phyloP scores from a whole-genome alignment of 2,329 filamentous ascomycete species.

The Paramyrothecium sp. region DNA sequence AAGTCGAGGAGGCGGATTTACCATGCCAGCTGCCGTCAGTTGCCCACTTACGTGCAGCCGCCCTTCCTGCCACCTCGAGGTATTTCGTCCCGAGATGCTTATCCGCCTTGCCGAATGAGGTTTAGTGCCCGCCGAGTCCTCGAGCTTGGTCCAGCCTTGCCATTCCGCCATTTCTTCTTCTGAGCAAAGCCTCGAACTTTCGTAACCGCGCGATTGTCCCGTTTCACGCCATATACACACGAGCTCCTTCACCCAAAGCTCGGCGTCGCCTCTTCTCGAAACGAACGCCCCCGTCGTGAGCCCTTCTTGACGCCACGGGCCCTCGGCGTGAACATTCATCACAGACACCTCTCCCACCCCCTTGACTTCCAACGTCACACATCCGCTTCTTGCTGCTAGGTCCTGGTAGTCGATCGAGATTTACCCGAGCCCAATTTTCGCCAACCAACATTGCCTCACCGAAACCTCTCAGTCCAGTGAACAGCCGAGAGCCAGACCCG shows the following conservation, averaged over 20 bases:
- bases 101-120: not conserved
- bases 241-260: too few relatives aligned
- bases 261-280: too few relatives aligned
- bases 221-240: too few relatives aligned
- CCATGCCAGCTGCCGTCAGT: not conserved
- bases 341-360: too few relatives aligned
- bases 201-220: too few relatives aligned
- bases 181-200: not conserved
- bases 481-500: not conserved
- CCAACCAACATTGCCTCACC: not conserved
- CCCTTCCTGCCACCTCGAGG: not conserved
- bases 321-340: too few relatives aligned
- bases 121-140: not conserved
- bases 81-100: not conserved
- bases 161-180: not conserved
- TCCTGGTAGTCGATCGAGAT: not conserved
- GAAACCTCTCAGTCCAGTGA: not conserved
- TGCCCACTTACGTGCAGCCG: not conserved
- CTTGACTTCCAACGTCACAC: not conserved
- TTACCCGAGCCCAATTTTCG: not conserved
- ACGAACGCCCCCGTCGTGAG: too few relatives aligned
- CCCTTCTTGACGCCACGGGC: too few relatives aligned
- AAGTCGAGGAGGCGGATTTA: not conserved
- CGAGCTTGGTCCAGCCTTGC: not conserved
- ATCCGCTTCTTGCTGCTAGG: not conserved